Evolutionary conservation across 129 eudicot species (phyloP).

Genomic region (Pseudognaphalium luteoalbum): DNA sequence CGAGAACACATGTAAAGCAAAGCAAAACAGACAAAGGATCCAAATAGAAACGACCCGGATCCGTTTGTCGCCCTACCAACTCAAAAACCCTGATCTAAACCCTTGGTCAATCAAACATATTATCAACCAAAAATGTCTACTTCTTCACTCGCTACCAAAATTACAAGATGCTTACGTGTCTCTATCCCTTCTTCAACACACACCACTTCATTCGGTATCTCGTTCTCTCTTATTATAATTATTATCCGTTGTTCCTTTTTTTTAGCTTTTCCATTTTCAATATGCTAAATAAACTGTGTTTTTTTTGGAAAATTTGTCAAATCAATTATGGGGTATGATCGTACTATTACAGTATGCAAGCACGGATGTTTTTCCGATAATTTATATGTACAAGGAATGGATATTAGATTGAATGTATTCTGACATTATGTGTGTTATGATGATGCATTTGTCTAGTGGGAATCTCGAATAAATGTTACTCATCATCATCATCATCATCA

Average conservation of each 20-base stretch:
- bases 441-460: conserved; percentile 29
- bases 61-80: no score
- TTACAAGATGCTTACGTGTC: conserved; percentile 38
- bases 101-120: not conserved
- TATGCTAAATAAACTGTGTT: not conserved
- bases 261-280: not conserved
- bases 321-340: not conserved
- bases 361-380: not conserved
- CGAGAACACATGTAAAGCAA: no score
- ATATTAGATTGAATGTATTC: not conserved
- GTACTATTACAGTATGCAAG: not conserved
- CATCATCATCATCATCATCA: conserved; percentile 50
- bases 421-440: not conserved
- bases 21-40: no score
- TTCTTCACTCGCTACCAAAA: conserved; percentile 38
- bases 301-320: conserved; percentile 1
- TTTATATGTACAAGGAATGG: conserved; percentile 17
- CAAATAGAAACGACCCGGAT: no score
- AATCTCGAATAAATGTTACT: conserved; percentile 44
- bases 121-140: conserved; percentile 32
- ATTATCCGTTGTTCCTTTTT: not conserved
- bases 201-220: conserved; percentile 33
- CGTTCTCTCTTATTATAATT: not conserved
- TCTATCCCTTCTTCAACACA: conserved; percentile 21
- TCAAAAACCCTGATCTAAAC: not conserved